phyloP scores from a whole-genome alignment of 1,284 basidiomycete genomes.

The Marasmius oreades region DNA sequence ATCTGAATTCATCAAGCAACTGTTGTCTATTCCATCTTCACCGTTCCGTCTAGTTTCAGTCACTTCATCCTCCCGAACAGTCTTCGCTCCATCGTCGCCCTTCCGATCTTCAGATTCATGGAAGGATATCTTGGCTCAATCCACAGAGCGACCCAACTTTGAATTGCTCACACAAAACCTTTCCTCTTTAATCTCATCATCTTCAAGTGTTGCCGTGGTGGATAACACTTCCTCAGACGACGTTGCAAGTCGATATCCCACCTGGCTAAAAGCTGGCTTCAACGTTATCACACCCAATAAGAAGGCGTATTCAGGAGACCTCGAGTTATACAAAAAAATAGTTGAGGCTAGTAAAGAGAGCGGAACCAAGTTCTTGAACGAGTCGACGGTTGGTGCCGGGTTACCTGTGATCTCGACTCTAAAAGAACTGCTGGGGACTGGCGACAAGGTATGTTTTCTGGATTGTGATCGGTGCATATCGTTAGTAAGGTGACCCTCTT shows the following conservation, averaged over 20 bases:
- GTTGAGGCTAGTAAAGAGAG: slow-evolving; percentile 48
- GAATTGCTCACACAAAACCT: slow-evolving; percentile 44
- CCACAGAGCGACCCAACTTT: slow-evolving; percentile 41
- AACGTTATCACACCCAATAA: slow-evolving; percentile 97
- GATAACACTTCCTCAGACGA: slow-evolving; percentile 92
- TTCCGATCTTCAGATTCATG: slow-evolving; percentile 35
- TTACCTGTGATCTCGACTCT: slow-evolving; percentile 90
- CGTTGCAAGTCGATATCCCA: slow-evolving; percentile 83
- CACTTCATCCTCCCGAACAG: slow-evolving; percentile 71
- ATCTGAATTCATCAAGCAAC: slow-evolving; percentile 74
- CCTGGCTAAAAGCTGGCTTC: slow-evolving; percentile 77
- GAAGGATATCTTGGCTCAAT: slow-evolving; percentile 43
- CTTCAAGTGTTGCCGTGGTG: slow-evolving; percentile 73
- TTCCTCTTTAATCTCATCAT: slow-evolving; percentile 38
- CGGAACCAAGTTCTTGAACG: slow-evolving; percentile 78
- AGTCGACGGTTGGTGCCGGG: slow-evolving; percentile 95
- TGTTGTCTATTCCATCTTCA: slow-evolving; percentile 62
- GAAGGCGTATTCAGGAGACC: slow-evolving; percentile 87
- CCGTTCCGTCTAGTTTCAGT: slow-evolving; percentile 76
- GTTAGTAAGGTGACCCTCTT: not conserved
- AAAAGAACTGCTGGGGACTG: slow-evolving; percentile 88
- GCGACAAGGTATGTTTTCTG: slow-evolving; percentile 75
- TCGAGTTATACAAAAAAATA: slow-evolving; percentile 73
- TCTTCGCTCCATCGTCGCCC: slow-evolving; percentile 49
- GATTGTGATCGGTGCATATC: slow-evolving; percentile 44